These are phyloP conservation scores for Elongisporangium anandrum DNA, from an alignment of 352 stramenopile genomes.

Conservation along the genomic window DNA sequence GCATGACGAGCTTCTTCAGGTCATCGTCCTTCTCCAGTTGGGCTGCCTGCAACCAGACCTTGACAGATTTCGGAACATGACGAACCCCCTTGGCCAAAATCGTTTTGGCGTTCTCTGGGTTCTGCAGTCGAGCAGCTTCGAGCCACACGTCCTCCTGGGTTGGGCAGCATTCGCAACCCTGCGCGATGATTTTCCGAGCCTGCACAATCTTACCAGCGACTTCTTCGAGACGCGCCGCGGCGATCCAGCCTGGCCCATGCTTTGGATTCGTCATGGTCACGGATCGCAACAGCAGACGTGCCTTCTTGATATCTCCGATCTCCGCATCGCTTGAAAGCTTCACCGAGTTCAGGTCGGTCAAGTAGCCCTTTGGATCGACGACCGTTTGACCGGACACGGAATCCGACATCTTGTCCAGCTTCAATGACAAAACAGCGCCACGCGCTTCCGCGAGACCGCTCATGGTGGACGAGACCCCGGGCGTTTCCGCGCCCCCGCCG, in stretches of 20 bases:
- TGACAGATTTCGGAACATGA: conserved; percentile 92
- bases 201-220: conserved; percentile 94
- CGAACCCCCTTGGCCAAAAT: conserved; percentile 95
- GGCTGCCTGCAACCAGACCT: conserved; percentile 95
- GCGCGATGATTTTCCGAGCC: conserved; percentile 96
- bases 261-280: conserved; percentile 98
- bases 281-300: conserved; percentile 93
- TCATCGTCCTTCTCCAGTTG: conserved; percentile 91
- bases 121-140: conserved; percentile 95
- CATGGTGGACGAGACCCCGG: conserved; percentile 64
- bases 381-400: conserved; percentile 95
- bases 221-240: conserved; percentile 97
- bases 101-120: conserved; percentile 94
- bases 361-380: conserved; percentile 97
- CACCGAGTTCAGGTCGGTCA: conserved; percentile 95
- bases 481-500: conserved; percentile 36
- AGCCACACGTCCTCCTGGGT: conserved; percentile 98
- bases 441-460: conserved; percentile 89
- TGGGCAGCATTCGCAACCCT: conserved; percentile 96
- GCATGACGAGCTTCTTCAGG: conserved; percentile 89
- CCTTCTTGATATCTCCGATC: conserved; percentile 99
- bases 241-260: conserved; percentile 98
- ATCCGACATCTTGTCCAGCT: conserved; percentile 97
- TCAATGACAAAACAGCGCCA: conserved; percentile 93
- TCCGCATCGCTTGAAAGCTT: conserved; percentile 93